phyloP scores from a whole-genome alignment of 192 early-diverging fungal species.

The Backusella morwellensis region DNA sequence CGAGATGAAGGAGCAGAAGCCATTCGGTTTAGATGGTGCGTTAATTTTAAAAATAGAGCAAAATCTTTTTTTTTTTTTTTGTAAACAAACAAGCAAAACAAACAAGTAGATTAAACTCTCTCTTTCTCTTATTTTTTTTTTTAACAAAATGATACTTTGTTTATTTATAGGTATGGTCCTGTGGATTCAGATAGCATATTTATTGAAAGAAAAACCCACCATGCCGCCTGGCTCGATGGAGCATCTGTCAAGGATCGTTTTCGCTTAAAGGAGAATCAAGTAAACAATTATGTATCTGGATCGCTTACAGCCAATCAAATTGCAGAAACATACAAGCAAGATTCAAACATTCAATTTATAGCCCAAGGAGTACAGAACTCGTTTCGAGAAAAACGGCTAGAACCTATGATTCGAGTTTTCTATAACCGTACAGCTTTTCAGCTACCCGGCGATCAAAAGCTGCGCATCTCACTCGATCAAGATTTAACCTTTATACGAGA shows the following conservation, averaged over 20 bases:
- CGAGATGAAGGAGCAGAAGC: constrained; percentile 89
- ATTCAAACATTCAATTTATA: constrained; percentile 70
- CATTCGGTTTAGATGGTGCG: constrained; percentile 94
- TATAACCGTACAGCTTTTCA: constrained; percentile 99
- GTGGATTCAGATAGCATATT: constrained; percentile 28
- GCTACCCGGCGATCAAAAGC: constrained; percentile 87
- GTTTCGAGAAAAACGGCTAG: constrained; percentile 68
- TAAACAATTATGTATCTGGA: constrained; percentile 83
- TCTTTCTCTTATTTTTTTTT: neutral
- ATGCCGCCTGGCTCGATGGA: constrained; percentile 57
- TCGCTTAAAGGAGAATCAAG: constrained; percentile 88
- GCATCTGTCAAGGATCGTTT: constrained; percentile 88
- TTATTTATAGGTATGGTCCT: constrained; percentile 30
- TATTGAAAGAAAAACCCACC: constrained; percentile 39
- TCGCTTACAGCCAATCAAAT: constrained; percentile 70
- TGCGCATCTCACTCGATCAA: constrained; percentile 95
- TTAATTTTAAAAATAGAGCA: neutral
- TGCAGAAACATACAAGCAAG: constrained; percentile 72
- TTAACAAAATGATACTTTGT: neutral
- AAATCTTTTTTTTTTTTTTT: constrained; percentile 24
- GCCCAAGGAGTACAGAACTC: constrained; percentile 70
- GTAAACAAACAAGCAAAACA: neutral
- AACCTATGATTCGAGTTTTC: constrained; percentile 85
- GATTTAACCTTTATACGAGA: constrained; percentile 96
- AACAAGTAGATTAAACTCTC: neutral